Evolutionary conservation across 75 land plant genomes (phyloP).

Genomic region (Adiantum capillusveneris): DNA sequence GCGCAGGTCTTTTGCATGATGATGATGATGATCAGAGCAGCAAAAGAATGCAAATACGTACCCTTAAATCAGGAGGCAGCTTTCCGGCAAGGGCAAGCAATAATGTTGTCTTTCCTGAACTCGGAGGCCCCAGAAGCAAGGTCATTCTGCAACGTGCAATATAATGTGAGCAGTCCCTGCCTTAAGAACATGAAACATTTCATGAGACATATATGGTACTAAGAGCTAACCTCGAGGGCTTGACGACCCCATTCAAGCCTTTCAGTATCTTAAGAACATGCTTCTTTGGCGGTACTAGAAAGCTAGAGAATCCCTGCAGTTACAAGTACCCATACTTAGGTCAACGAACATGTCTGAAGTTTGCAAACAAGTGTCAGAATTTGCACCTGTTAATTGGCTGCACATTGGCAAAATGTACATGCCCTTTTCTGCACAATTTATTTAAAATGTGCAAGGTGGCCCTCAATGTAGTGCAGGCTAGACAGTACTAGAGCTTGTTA

Average conservation of each 20-base stretch:
- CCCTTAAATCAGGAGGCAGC: background rate
- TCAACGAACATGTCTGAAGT: too few relatives aligned
- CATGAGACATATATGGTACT: background rate
- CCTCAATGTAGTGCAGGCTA: too few relatives aligned
- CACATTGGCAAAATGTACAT: too few relatives aligned
- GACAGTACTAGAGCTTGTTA: too few relatives aligned
- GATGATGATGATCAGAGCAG: too few relatives aligned
- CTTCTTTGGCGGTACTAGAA: constrained; percentile 14
- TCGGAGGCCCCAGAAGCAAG: background rate
- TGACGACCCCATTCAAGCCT: constrained; percentile 26
- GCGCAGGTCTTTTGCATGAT: too few relatives aligned
- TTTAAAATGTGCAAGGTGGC: too few relatives aligned
- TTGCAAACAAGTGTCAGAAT: too few relatives aligned
- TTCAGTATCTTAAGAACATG: constrained; percentile 16
- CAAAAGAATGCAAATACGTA: too few relatives aligned
- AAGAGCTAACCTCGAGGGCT: constrained; percentile 29
- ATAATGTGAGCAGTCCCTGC: background rate
- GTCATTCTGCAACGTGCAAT: background rate
- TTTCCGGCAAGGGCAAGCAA: constrained; percentile 4
- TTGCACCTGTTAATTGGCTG: too few relatives aligned
- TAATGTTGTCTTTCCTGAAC: constrained; percentile 3
- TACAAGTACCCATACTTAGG: too few relatives aligned
- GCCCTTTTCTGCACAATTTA: too few relatives aligned
- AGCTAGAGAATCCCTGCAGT: background rate
- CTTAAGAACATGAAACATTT: background rate